These are phyloP conservation scores for Gymnopilus junonius DNA, from an alignment of 768 basidiomycete genomes.

Conservation along the genomic window DNA sequence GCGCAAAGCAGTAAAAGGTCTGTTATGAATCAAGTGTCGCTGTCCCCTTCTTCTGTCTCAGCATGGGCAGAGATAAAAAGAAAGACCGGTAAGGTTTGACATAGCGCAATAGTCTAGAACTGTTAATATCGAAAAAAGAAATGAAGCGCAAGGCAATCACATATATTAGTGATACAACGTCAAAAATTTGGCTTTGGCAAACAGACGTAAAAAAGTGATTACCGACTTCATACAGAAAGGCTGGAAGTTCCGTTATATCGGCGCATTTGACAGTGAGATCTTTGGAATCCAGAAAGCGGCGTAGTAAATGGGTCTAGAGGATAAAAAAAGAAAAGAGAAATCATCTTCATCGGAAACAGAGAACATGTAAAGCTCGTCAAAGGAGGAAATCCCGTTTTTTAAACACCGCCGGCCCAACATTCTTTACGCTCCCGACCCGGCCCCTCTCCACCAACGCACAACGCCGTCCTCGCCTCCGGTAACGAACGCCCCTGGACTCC, in stretches of 20 bases:
- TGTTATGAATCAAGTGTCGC: too few relatives aligned
- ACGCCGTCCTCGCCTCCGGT: slow-evolving; percentile 77
- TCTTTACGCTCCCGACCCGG: slow-evolving; percentile 43
- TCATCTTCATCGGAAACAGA: neutral
- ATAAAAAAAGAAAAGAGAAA: neutral
- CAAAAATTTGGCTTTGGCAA: neutral
- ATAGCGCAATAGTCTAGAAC: too few relatives aligned
- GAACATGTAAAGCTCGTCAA: neutral
- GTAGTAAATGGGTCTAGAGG: neutral
- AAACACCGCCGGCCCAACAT: neutral
- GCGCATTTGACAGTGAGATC: neutral
- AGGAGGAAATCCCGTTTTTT: neutral
- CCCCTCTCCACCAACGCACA: slow-evolving; percentile 80
- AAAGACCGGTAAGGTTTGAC: too few relatives aligned
- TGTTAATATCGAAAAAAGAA: too few relatives aligned
- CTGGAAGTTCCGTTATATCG: neutral
- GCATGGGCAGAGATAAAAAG: too few relatives aligned
- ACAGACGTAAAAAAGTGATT: neutral
- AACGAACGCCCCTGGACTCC: slow-evolving; percentile 64
- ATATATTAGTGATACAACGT: neutral
- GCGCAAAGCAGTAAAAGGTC: too few relatives aligned
- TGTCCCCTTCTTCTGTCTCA: too few relatives aligned
- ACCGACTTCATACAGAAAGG: neutral
- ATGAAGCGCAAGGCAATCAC: neutral
- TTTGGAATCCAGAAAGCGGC: neutral